Percentiles rank a stretch among this genome's conserved stretches.
Conservation (phyloP, 2,329 filamentous ascomycete genomes). For the Ophiostoma piceae region DNA sequence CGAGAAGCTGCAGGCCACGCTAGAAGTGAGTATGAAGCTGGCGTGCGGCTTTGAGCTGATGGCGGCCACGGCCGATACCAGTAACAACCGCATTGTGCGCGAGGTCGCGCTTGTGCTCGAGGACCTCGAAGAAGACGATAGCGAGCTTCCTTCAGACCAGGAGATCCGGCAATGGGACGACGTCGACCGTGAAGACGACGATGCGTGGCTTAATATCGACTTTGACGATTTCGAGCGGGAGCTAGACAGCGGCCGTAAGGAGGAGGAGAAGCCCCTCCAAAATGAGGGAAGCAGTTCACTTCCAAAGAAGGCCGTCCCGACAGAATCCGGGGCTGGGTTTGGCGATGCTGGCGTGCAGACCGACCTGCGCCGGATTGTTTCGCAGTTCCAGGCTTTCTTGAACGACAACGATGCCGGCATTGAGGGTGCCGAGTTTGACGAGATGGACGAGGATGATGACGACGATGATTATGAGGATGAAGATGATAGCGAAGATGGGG, state of each 20-base stretch:
- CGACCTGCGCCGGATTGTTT: slow-evolving; percentile 84
- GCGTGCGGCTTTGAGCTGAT: slow-evolving; percentile 90
- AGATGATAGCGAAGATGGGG: slow-evolving; percentile 61
- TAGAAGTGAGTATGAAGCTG: slow-evolving; percentile 81
- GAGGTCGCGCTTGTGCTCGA: slow-evolving; percentile 73
- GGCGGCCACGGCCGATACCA: slow-evolving; percentile 59
- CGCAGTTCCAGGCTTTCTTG: slow-evolving; percentile 86
- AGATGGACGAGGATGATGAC: slow-evolving; percentile 59
- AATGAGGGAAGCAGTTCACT: background rate
- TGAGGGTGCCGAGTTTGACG: slow-evolving; percentile 69
- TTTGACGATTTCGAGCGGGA: slow-evolving; percentile 85
- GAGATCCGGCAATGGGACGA: slow-evolving; percentile 69
- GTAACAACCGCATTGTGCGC: slow-evolving; percentile 62
- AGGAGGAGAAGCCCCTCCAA: no score
- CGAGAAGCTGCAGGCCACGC: slow-evolving; percentile 35
- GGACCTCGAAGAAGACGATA: slow-evolving; percentile 63
- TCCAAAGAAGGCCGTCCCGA: background rate
- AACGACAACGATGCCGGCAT: slow-evolving; percentile 76
- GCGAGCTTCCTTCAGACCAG: slow-evolving; percentile 59
- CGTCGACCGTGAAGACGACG: slow-evolving; percentile 64
- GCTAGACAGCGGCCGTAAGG: slow-evolving; percentile 47
- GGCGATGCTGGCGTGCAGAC: slow-evolving; percentile 64
- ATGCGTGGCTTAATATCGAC: slow-evolving; percentile 87
- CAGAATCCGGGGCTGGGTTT: slow-evolving; percentile 42
- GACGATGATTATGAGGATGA: slow-evolving; percentile 49